These are phyloP conservation scores for Schizosaccharomyces japonicus DNA, from an alignment of 805 yeast species.

Conservation along the genomic window DNA sequence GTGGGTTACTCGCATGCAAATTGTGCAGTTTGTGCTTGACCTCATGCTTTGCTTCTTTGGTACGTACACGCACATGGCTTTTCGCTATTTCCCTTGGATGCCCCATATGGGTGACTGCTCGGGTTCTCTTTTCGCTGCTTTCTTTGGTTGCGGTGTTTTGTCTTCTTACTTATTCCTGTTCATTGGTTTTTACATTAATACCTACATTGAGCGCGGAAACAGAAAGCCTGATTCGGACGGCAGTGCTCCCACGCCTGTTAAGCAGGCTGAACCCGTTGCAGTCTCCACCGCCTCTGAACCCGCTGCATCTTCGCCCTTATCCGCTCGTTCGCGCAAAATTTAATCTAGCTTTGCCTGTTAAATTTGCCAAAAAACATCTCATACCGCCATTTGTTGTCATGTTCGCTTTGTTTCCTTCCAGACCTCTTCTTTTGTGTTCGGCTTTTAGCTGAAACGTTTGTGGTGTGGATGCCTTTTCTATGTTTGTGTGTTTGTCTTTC, in stretches of 20 bases:
- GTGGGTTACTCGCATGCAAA: slow-evolving; percentile 91
- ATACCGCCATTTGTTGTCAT: no score
- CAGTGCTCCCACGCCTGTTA: background rate
- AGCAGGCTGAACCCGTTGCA: background rate
- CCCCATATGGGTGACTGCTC: slow-evolving; percentile 69
- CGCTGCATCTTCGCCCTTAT: background rate
- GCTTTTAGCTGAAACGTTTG: no score
- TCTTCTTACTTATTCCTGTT: slow-evolving; percentile 71
- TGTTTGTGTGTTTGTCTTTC: no score
- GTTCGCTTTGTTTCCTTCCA: no score
- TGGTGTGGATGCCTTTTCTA: no score
- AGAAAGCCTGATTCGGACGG: background rate
- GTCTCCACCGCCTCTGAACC: background rate
- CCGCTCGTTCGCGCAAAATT: slow-evolving; percentile 4
- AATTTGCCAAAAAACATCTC: no score
- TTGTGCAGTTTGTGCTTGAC: slow-evolving; percentile 73
- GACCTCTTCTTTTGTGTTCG: no score
- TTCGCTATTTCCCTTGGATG: slow-evolving; percentile 34
- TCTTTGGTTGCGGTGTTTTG: slow-evolving; percentile 66
- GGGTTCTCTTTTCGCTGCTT: slow-evolving; percentile 81
- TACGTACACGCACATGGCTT: slow-evolving; percentile 68
- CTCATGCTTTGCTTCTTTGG: slow-evolving; percentile 75
- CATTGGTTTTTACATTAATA: slow-evolving; percentile 21
- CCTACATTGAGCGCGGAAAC: slow-evolving; percentile 2
- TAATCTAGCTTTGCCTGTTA: no score